phyloP scores from a whole-genome alignment of 1,139 yeast species.

The Yamadazyma siamensis region DNA sequence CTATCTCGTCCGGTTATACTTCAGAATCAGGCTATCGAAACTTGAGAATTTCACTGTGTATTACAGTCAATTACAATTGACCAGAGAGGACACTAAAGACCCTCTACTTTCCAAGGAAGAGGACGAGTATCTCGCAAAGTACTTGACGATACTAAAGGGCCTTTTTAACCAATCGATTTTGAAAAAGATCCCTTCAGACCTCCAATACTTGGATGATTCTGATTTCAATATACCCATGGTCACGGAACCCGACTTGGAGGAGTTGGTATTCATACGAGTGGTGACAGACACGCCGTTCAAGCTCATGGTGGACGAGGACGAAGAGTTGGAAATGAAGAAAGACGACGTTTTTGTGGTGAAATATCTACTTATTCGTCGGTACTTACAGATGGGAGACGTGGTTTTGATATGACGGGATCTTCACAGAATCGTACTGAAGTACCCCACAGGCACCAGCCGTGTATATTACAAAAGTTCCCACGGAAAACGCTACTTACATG shows the following conservation, averaged over 20 bases:
- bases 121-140: conserved; percentile 55
- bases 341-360: conserved; percentile 78
- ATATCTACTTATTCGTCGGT: conserved; percentile 50
- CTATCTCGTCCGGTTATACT: conserved; percentile 72
- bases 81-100: conserved; percentile 22
- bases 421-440: no score
- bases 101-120: conserved; percentile 56
- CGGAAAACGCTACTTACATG: no score
- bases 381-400: conserved; percentile 41
- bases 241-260: conserved; percentile 68
- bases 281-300: conserved; percentile 24
- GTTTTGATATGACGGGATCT: conserved; percentile 34
- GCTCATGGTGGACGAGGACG: conserved; percentile 48
- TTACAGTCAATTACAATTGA: conserved; percentile 32
- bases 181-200: conserved; percentile 59
- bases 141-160: conserved; percentile 59
- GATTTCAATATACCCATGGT: conserved; percentile 79
- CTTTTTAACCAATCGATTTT: conserved; percentile 70
- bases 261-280: conserved; percentile 74
- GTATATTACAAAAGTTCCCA: no score
- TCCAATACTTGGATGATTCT: conserved; percentile 74
- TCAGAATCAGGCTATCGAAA: conserved; percentile 72
- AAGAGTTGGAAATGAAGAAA: conserved; percentile 57
- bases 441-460: no score
- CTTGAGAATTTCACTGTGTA: conserved; percentile 66